Conservation (phyloP, 257 asterid species). For the Asclepias syriaca region DNA sequence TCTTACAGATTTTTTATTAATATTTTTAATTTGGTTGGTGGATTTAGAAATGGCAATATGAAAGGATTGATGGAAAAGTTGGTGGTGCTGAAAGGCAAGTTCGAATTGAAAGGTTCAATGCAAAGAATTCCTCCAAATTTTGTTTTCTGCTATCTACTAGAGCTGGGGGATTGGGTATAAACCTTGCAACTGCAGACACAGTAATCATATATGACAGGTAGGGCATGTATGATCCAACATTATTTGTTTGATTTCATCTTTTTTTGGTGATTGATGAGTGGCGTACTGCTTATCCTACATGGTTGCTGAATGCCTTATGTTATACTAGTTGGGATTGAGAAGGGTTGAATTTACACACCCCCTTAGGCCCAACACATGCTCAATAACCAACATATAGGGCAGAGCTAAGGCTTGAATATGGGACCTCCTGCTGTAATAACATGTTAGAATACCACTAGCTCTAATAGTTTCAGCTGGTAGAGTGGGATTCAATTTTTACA, state of each 20-base stretch:
- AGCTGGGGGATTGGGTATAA: constrained; percentile 98
- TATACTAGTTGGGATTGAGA: neutral
- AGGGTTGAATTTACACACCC: too few relatives aligned
- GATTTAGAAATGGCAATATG: constrained; percentile 77
- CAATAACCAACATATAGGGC: too few relatives aligned
- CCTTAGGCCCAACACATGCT: too few relatives aligned
- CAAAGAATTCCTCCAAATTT: constrained; percentile 86
- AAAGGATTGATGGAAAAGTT: constrained; percentile 95
- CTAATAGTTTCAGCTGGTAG: too few relatives aligned
- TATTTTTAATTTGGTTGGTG: constrained; percentile 1
- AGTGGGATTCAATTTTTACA: too few relatives aligned
- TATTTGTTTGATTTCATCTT: constrained; percentile 1
- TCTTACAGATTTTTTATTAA: neutral
- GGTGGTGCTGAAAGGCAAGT: constrained; percentile 95
- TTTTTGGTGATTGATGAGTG: neutral
- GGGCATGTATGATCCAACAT: constrained; percentile 8
- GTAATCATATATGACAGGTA: constrained; percentile 96
- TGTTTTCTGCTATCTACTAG: constrained; percentile 97
- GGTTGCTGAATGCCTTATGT: neutral
- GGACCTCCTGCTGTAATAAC: too few relatives aligned
- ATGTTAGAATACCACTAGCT: too few relatives aligned
- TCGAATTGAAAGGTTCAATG: constrained; percentile 96
- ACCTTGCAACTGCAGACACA: constrained; percentile 99
- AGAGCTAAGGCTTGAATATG: too few relatives aligned
- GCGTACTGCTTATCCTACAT: neutral